Conservation (phyloP, 352 stramenopile species). For the Globisporangium cystogenes region DNA sequence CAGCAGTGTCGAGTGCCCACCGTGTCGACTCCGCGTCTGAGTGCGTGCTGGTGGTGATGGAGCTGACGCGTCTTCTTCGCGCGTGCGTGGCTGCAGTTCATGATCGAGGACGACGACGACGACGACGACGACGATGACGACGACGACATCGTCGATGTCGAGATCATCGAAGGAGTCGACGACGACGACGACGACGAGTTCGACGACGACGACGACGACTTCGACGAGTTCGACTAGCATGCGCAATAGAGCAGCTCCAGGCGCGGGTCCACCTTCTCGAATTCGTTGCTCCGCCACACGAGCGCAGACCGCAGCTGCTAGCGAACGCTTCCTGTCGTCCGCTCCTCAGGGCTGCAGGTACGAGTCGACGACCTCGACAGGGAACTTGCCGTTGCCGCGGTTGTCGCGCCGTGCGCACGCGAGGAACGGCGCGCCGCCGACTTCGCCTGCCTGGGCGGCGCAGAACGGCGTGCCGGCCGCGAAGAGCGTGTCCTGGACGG, state of each 20-base stretch:
- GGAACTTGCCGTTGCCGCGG: neutral
- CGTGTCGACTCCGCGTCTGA: neutral
- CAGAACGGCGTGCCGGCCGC: neutral
- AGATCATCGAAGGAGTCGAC: conserved; percentile 20
- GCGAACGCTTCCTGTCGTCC: no score
- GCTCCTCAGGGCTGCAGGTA: neutral
- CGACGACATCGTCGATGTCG: conserved; percentile 20
- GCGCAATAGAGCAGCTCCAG: neutral
- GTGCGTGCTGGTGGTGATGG: no score
- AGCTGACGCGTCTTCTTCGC: conserved; percentile 1
- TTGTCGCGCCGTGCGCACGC: neutral
- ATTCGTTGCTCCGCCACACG: no score
- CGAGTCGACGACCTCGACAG: neutral
- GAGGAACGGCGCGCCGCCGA: neutral
- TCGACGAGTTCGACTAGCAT: conserved; percentile 11
- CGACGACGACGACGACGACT: conserved; percentile 12
- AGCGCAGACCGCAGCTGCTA: no score
- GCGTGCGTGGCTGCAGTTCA: conserved; percentile 9
- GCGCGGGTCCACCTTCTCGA: no score
- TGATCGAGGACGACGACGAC: conserved; percentile 15
- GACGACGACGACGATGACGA: conserved; percentile 26
- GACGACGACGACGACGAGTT: conserved; percentile 27
- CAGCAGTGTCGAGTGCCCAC: no score
- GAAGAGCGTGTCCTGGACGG: neutral
- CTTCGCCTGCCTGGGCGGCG: neutral